Percentiles rank a stretch among this genome's conserved stretches.
These are phyloP conservation scores for Pochonia chlamydosporia DNA, from an alignment of 2,329 filamentous ascomycete genomes.

Conservation along the genomic window DNA sequence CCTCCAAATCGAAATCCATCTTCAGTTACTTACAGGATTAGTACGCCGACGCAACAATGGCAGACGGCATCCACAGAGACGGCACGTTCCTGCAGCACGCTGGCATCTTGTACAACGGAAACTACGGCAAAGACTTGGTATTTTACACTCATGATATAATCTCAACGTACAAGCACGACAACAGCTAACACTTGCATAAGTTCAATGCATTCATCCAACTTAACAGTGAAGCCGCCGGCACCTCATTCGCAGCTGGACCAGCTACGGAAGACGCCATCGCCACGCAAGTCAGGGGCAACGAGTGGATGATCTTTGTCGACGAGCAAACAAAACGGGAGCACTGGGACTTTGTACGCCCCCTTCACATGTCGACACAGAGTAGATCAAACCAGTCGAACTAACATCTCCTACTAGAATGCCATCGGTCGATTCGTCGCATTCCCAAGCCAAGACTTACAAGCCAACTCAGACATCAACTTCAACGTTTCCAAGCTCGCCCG, in stretches of 20 bases:
- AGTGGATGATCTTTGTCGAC: slow-evolving; percentile 18
- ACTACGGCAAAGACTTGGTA: slow-evolving; percentile 19
- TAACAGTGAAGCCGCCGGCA: slow-evolving; percentile 15
- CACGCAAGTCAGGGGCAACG: slow-evolving; percentile 13
- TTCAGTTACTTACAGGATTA: not conserved
- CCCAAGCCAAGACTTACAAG: slow-evolving; percentile 15
- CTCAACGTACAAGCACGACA: too few relatives aligned
- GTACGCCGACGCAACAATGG: slow-evolving; percentile 11
- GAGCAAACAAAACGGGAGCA: slow-evolving; percentile 10
- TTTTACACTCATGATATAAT: not conserved
- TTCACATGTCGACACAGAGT: too few relatives aligned
- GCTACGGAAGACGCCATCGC: slow-evolving; percentile 14
- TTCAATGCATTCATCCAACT: slow-evolving; percentile 19
- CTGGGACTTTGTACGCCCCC: slow-evolving; percentile 16
- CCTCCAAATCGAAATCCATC: not conserved
- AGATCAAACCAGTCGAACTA: too few relatives aligned
- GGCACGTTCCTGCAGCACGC: slow-evolving; percentile 18
- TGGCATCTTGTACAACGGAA: slow-evolving; percentile 18
- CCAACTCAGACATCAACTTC: slow-evolving; percentile 19
- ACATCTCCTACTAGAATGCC: slow-evolving; percentile 10
- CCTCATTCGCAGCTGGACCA: slow-evolving; percentile 13
- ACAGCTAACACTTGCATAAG: slow-evolving; percentile 3
- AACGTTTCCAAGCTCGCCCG: slow-evolving; percentile 15
- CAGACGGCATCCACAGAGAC: slow-evolving; percentile 18
- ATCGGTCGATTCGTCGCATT: slow-evolving; percentile 18